These are phyloP conservation scores for Vickermania spadyakhi DNA, from an alignment of 208 protist genomes.

Conservation along the genomic window DNA sequence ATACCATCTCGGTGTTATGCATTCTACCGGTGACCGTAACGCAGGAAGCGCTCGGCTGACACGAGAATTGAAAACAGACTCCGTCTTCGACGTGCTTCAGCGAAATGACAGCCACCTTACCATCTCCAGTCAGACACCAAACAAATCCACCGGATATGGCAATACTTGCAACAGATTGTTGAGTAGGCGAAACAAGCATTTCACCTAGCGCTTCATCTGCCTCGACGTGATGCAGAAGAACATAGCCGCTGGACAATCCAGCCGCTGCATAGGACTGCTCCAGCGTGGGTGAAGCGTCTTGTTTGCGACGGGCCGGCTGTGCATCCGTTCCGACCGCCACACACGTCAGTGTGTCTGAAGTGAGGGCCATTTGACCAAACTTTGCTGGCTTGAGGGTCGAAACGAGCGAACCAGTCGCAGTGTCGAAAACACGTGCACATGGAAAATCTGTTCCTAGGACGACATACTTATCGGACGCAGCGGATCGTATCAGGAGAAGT, in stretches of 20 bases:
- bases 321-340: constrained; percentile 35
- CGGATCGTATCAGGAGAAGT: constrained; percentile 53
- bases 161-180: constrained; percentile 41
- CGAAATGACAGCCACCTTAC: constrained; percentile 33
- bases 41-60: background rate
- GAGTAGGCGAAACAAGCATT: constrained; percentile 47
- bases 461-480: constrained; percentile 37
- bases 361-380: constrained; percentile 25
- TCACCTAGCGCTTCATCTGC: constrained; percentile 33
- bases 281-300: constrained; percentile 3
- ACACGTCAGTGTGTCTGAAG: constrained; percentile 45
- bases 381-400: constrained; percentile 42
- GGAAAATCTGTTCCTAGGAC: constrained; percentile 73
- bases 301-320: background rate
- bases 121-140: constrained; percentile 42
- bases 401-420: constrained; percentile 23
- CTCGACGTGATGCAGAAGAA: constrained; percentile 61
- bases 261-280: constrained; percentile 34
- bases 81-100: constrained; percentile 12
- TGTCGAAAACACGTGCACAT: constrained; percentile 70
- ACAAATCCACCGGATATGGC: constrained; percentile 30
- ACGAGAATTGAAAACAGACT: constrained; percentile 16
- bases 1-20: background rate
- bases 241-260: constrained; percentile 67
- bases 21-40: background rate